Base-by-base conservation (phyloP, 108 stramenopile genomes). In the Pelagomonas calceolata region DNA sequence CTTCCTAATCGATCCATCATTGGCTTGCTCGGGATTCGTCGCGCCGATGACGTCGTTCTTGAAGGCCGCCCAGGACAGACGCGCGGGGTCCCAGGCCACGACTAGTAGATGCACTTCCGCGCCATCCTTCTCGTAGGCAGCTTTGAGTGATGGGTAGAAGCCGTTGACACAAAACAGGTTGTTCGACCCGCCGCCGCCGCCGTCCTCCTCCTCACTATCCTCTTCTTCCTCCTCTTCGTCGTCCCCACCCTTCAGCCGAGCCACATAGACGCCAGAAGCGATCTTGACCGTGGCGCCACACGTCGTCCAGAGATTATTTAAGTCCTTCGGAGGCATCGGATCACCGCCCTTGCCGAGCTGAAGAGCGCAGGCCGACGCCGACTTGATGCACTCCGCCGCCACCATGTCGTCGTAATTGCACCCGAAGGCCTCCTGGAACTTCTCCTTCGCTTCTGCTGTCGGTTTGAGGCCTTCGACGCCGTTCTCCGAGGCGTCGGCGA, bases 401-500 rank as follows among this genome's bases (percentile, higher is more conserved):
- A 82, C 9, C 30, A 64, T 69, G 36, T 77, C 71, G 43, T 65
- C 68, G 79, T 79, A 82, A 32, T 65, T 35, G 30, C 64, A 21
- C 26, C 79, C 79, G 39, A 82, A 82, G 46, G 37, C 65, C 67
- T 75, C 46, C 68, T 73, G n/a, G 76, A 82, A 82, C 36, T 35
- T 73, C 30, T 26, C 76, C 78, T 74, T 74, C 65, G 44, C 45
- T 43, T 74, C 66, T n/a, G n/a, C n/a, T n/a, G n/a, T n/a, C n/a
- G n/a, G n/a, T n/a, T n/a, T n/a, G n/a, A n/a, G n/a, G 68, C 65
- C 79, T 15, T 76, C 36, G 17, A 79, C 76, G 34, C 44, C 45
- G 21, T 74, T 65, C 43, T 82, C 67, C 17, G 35, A 29, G 43
- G 68, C 66, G 67, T 37, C 67, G 64, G 82, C 82, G 46, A 82